Percentiles rank a stretch among this genome's conserved stretches.
Evolutionary conservation across 1,284 basidiomycete species (phyloP).

Genomic region (Malassezia japonica): DNA sequence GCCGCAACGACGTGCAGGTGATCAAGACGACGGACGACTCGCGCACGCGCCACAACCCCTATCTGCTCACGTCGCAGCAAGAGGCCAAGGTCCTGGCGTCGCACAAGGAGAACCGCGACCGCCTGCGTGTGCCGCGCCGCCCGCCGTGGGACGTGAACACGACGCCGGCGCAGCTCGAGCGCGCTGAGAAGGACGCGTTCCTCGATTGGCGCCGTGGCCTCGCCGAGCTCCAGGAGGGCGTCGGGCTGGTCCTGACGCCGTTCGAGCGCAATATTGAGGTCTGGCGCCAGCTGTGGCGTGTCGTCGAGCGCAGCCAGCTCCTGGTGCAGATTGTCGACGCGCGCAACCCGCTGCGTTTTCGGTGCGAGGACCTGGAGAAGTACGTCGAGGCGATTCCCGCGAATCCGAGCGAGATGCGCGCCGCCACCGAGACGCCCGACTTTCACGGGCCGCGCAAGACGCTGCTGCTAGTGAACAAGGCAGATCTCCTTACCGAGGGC

Average conservation of each 20-base stretch:
- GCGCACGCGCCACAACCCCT: conserved; percentile 60
- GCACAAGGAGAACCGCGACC: conserved; percentile 38
- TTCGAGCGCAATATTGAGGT: conserved; percentile 48
- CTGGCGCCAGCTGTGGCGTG: conserved; percentile 48
- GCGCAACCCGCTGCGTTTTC: conserved; percentile 44
- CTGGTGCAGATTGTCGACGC: conserved; percentile 48
- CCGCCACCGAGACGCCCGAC: conserved; percentile 59
- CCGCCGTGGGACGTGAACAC: conserved; percentile 40
- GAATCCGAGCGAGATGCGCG: conserved; percentile 68
- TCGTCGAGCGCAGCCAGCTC: conserved; percentile 45
- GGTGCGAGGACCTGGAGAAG: conserved; percentile 46
- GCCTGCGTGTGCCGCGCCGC: conserved; percentile 38
- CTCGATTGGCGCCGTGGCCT: conserved; percentile 45
- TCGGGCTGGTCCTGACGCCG: conserved; percentile 46
- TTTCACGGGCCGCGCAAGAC: conserved; percentile 58
- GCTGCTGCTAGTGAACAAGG: conserved; percentile 87
- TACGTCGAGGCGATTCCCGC: conserved; percentile 56
- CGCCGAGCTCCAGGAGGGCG: conserved; percentile 44
- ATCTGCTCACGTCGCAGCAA: conserved; percentile 72
- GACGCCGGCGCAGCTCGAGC: conserved; percentile 41
- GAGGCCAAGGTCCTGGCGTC: conserved; percentile 56
- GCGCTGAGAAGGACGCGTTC: conserved; percentile 43
- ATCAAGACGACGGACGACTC: conserved; percentile 57
- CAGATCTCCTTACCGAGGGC: conserved; percentile 75
- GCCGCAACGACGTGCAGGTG: conserved; percentile 74